Base-by-base conservation (phyloP, 345 rosid species). In the Laguncularia racemosa region DNA sequence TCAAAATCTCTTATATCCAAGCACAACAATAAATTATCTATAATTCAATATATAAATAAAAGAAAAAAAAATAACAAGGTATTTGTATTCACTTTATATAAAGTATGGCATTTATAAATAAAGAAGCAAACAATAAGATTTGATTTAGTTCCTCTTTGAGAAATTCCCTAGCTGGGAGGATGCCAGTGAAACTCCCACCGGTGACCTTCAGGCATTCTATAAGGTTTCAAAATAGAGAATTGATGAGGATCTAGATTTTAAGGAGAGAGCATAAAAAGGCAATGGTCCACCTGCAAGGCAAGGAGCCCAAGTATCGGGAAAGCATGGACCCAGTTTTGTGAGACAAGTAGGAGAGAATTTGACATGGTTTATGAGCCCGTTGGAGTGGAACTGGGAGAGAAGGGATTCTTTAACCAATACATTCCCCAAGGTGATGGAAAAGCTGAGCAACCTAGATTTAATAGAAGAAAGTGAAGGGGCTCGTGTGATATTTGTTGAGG, bases 281-380 rank as follows among this genome's bases (percentile, higher is more conserved):
- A 38, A 97, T 93, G 50, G 99, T 93, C 70, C 85, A 70, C 21
- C 96, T 93, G 49, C 96, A 93, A 97, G 84, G 97, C 58, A 96
- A 96, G 62, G 97, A 93, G 57, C 69, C 79, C 23, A 72, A 65
- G 57, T 89, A 93, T 60, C 84, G n/a, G 78, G 46, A 73, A 65
- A 67, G 97, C 96, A 58, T 93, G 99, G 99, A 65, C 81, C 2
- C 84, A 75, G 63, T 87, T 93, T 13, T 81, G 84, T 77, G 88
- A 81, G 45, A 85, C 82, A 57, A 88, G 95, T 67, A 74, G 92
- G 68, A 79, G 56, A 50, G 97, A 93, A 72, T 93, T 89, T 70
- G 79, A 77, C 54, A 81, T 67, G 79, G 96, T 89, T 56, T 93
- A 93, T 61, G 67, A 82, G 65, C 76, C 85, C 58, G 96, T 93